Conservation (phyloP, 345 rosid species). For the Moringa oleifera region DNA sequence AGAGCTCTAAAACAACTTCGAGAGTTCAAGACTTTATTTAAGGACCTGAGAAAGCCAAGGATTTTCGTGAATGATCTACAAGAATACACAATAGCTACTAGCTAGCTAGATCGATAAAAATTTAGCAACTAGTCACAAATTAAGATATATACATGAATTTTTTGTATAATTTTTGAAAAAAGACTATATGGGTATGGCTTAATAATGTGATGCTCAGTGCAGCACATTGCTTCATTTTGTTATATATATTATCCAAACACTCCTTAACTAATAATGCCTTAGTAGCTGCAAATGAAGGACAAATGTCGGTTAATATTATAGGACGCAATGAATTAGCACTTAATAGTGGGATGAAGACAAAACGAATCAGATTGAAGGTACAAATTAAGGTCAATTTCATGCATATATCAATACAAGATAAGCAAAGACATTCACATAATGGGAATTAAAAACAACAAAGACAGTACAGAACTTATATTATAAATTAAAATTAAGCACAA, state of each 20-base stretch:
- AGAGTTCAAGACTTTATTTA: conserved; percentile 13
- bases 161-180: too few species aligned
- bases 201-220: too few species aligned
- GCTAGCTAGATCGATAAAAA: too few species aligned
- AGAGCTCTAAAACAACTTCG: conserved; percentile 13
- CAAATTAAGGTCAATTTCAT: conserved; percentile 20
- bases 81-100: too few species aligned
- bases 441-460: background rate
- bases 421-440: conserved; percentile 27
- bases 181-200: too few species aligned
- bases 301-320: conserved; percentile 19
- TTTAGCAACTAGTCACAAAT: too few species aligned
- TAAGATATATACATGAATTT: too few species aligned
- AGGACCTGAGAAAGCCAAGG: too few species aligned
- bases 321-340: conserved; percentile 17
- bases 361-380: conserved; percentile 25
- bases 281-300: conserved; percentile 19
- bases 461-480: too few species aligned
- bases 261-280: background rate
- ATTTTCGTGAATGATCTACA: too few species aligned
- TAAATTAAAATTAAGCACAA: too few species aligned
- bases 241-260: background rate
- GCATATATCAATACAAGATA: conserved; percentile 8
- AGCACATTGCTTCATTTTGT: too few species aligned
- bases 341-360: conserved; percentile 24